Conservation (phyloP, 352 stramenopile genomes). For the Phytophthora pseudosyringae region DNA sequence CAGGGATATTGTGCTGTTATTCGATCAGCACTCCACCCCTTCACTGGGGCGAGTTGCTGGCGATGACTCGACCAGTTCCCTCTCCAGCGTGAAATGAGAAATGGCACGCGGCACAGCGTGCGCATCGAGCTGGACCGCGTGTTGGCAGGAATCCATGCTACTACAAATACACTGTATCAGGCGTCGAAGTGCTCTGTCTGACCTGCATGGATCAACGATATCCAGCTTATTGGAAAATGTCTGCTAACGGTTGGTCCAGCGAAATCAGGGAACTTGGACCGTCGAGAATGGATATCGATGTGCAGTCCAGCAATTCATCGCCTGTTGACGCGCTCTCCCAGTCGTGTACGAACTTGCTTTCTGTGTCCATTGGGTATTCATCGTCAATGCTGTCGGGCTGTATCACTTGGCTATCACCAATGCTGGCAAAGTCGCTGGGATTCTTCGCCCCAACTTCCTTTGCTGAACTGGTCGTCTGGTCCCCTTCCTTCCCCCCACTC, state of each 20-base stretch:
- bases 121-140: too few relatives aligned
- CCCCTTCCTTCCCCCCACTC: background rate
- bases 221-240: slow-evolving; percentile 24
- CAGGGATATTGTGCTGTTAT: too few relatives aligned
- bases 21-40: too few relatives aligned
- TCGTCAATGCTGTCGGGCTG: slow-evolving; percentile 2
- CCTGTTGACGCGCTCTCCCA: slow-evolving; percentile 16
- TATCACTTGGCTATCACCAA: background rate
- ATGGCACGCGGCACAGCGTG: too few relatives aligned
- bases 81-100: too few relatives aligned
- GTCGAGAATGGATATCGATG: slow-evolving; percentile 42
- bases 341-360: slow-evolving; percentile 37
- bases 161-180: too few relatives aligned
- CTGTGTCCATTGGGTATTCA: slow-evolving; percentile 32
- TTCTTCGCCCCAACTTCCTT: background rate
- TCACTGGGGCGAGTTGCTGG: too few relatives aligned
- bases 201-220: background rate
- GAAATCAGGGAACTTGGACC: slow-evolving; percentile 39
- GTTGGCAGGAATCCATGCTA: too few relatives aligned
- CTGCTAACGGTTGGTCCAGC: slow-evolving; percentile 20
- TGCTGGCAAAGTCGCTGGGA: background rate
- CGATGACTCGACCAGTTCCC: too few relatives aligned
- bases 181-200: too few relatives aligned
- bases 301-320: slow-evolving; percentile 33
- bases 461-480: background rate